Conservation (phyloP, 345 rosid genomes). For the Linum usitatissimum region DNA sequence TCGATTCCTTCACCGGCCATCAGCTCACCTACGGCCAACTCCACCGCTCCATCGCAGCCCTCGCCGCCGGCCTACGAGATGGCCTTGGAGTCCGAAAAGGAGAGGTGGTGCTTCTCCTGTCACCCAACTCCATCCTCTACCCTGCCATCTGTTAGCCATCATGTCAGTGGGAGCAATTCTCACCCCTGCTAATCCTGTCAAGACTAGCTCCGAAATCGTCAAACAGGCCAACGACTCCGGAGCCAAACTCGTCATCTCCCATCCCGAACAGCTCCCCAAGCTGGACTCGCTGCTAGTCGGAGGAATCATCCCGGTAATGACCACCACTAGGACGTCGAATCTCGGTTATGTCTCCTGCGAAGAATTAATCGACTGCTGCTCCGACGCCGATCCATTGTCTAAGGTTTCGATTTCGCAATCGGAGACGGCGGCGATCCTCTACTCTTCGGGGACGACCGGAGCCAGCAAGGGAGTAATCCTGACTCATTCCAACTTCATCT, state of each 20-base stretch:
- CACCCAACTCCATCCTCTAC: slow-evolving; percentile 45
- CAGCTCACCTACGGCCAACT: slow-evolving; percentile 34
- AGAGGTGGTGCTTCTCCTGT: slow-evolving; percentile 43
- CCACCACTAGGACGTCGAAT: slow-evolving; percentile 18
- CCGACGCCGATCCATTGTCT: slow-evolving; percentile 19
- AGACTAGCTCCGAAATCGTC: slow-evolving; percentile 35
- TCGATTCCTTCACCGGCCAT: slow-evolving; percentile 28
- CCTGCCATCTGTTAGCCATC: slow-evolving; percentile 41
- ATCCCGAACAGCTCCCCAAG: slow-evolving; percentile 41
- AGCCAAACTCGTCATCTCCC: slow-evolving; percentile 36
- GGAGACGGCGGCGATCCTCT: slow-evolving; percentile 46
- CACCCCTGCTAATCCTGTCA: slow-evolving; percentile 44
- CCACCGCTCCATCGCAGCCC: slow-evolving; percentile 28
- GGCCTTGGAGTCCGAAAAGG: slow-evolving; percentile 39
- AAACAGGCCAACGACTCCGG: slow-evolving; percentile 45
- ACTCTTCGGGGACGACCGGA: slow-evolving; percentile 66
- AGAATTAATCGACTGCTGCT: slow-evolving; percentile 35
- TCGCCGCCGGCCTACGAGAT: slow-evolving; percentile 36
- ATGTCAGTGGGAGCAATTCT: slow-evolving; percentile 46
- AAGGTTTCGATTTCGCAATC: slow-evolving; percentile 21
- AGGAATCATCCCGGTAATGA: slow-evolving; percentile 23
- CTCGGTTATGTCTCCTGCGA: slow-evolving; percentile 23
- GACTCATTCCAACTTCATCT: slow-evolving; percentile 44
- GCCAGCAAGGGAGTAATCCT: slow-evolving; percentile 51
- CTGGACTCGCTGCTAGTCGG: slow-evolving; percentile 7